phyloP scores from a whole-genome alignment of 352 stramenopile species.

The Phytopythium chamaehyphon region DNA sequence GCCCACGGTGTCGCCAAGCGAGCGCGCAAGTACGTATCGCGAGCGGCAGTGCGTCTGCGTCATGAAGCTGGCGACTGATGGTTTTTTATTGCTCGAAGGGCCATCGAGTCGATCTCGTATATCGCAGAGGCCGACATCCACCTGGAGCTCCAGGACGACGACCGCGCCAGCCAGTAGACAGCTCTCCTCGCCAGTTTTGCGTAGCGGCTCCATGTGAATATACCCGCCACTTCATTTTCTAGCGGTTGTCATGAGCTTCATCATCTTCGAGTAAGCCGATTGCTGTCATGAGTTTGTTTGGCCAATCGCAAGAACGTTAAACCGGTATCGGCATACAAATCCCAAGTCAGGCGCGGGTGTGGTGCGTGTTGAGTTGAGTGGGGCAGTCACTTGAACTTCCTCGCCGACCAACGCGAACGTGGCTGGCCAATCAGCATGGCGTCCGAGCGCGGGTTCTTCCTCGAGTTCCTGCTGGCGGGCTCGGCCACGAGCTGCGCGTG shows the following conservation, averaged over 20 bases:
- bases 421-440: conserved; percentile 10
- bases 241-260: no score
- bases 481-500: conserved; percentile 61
- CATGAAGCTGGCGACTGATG: no score
- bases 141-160: conserved; percentile 69
- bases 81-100: no score
- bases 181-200: not conserved
- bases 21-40: conserved; percentile 59
- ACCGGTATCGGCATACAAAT: not conserved
- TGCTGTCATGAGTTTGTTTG: no score
- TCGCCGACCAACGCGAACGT: not conserved
- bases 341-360: not conserved
- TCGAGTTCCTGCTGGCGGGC: conserved; percentile 73
- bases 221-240: not conserved
- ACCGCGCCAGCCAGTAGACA: conserved; percentile 13
- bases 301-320: not conserved
- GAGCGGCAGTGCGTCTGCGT: not conserved
- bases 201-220: not conserved
- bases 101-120: conserved; percentile 76
- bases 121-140: conserved; percentile 80
- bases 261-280: no score
- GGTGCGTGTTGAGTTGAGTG: not conserved
- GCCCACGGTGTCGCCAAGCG: conserved; percentile 69
- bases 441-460: conserved; percentile 42
- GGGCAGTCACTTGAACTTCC: conserved; percentile 1